phyloP scores from a whole-genome alignment of 495 filamentous ascomycete genomes.

The Penicillium desertorum region DNA sequence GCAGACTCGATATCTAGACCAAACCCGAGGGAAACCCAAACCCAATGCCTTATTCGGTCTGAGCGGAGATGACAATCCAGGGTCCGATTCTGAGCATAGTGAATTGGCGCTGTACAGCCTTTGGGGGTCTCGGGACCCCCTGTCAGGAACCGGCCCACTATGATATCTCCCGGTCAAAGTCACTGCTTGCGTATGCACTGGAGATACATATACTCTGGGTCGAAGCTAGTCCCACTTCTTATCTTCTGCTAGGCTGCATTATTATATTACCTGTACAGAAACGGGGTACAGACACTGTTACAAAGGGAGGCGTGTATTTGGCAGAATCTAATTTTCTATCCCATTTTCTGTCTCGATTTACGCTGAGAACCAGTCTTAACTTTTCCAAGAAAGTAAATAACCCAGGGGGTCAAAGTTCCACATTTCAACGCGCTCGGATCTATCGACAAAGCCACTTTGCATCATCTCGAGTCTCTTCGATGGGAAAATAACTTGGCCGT shows the following conservation, averaged over 20 bases:
- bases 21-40: constrained; percentile 31
- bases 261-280: not conserved
- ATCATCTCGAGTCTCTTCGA: constrained; percentile 4
- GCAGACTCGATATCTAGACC: constrained; percentile 40
- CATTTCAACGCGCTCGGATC: constrained; percentile 10
- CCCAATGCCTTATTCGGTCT: constrained; percentile 43
- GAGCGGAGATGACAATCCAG: constrained; percentile 33
- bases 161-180: constrained; percentile 2
- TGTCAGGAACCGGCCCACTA: constrained; percentile 16
- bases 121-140: constrained; percentile 48
- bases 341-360: not conserved
- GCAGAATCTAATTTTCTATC: not conserved
- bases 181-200: constrained; percentile 1
- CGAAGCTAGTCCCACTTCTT: constrained; percentile 3
- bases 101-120: constrained; percentile 51
- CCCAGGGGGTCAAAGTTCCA: constrained; percentile 1
- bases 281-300: not conserved
- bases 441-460: constrained; percentile 15
- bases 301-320: not conserved
- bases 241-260: constrained; percentile 1
- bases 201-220: not conserved
- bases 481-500: constrained; percentile 1
- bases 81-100: constrained; percentile 36
- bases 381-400: not conserved
- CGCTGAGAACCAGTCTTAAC: not conserved